phyloP scores from a whole-genome alignment of 345 rosid genomes.

The Pugionium dolabratum region DNA sequence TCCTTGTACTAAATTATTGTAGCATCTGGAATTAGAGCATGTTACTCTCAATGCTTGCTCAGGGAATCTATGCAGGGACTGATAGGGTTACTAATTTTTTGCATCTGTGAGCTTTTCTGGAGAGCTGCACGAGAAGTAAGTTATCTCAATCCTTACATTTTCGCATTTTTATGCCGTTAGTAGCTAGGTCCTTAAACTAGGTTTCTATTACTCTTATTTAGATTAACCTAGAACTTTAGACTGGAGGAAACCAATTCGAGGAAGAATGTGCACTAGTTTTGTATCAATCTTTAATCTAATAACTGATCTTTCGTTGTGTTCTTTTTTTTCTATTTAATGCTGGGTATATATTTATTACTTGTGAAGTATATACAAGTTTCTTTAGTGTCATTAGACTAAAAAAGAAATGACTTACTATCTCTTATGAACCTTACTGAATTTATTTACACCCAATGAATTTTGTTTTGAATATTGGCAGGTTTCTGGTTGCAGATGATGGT shows the following conservation, averaged over 20 bases:
- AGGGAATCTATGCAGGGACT: conserved; percentile 4
- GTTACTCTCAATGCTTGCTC: not conserved
- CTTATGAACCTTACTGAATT: conserved; percentile 20
- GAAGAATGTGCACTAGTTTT: conserved; percentile 6
- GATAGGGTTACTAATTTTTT: no score
- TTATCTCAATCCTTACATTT: conserved; percentile 6
- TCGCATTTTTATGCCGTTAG: conserved; percentile 1
- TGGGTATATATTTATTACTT: not conserved
- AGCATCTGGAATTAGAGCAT: not conserved
- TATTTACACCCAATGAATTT: conserved; percentile 31
- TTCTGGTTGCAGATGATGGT: conserved; percentile 26
- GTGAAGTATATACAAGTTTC: conserved; percentile 22
- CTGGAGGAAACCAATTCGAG: not conserved
- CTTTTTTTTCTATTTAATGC: not conserved
- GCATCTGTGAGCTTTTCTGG: conserved; percentile 1
- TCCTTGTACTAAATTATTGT: conserved; percentile 7
- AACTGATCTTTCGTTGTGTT: not conserved
- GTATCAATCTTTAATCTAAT: not conserved
- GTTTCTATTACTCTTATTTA: conserved; percentile 8
- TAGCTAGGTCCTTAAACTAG: not conserved
- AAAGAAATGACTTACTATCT: conserved; percentile 24
- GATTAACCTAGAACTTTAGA: not conserved
- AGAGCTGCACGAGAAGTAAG: conserved; percentile 6
- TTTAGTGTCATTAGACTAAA: not conserved
- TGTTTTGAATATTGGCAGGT: conserved; percentile 30